These are phyloP conservation scores for Rhodotorula taiwanensis DNA, from an alignment of 768 basidiomycete genomes.

Conservation along the genomic window DNA sequence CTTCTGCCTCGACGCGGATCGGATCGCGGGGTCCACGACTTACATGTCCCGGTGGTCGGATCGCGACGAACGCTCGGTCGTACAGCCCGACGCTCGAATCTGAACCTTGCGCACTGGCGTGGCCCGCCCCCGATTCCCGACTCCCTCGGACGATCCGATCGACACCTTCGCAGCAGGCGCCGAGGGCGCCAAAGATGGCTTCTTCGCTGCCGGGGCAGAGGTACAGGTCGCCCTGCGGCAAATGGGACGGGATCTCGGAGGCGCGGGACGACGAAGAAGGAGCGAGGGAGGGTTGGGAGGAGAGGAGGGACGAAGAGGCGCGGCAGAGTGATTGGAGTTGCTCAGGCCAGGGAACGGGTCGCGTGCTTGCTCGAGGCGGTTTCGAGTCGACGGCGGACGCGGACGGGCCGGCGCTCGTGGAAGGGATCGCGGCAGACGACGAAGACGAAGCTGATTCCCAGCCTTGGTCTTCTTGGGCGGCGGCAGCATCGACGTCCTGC, in stretches of 20 bases:
- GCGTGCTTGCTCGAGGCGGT: no score
- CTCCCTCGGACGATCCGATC: slow-evolving; percentile 52
- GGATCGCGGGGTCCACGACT: no score
- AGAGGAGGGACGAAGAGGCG: slow-evolving; percentile 48
- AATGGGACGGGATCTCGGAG: slow-evolving; percentile 67
- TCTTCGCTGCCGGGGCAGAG: slow-evolving; percentile 68
- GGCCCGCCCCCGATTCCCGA: no score
- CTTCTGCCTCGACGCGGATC: no score
- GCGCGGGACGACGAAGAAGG: slow-evolving; percentile 46
- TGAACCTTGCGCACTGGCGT: not conserved
- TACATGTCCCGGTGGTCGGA: slow-evolving; percentile 68
- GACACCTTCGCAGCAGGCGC: slow-evolving; percentile 80
- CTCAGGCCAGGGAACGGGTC: slow-evolving; percentile 13
- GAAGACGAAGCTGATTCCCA: slow-evolving; percentile 2
- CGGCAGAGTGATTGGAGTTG: slow-evolving; percentile 19
- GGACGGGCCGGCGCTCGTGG: slow-evolving; percentile 51
- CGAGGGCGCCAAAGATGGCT: slow-evolving; percentile 73
- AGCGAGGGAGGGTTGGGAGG: slow-evolving; percentile 39
- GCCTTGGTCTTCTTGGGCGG: not conserved
- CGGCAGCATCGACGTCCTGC: not conserved
- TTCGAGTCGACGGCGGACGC: no score
- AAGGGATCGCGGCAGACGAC: not conserved
- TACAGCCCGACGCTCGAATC: not conserved
- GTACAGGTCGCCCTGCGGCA: slow-evolving; percentile 75
- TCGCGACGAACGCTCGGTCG: slow-evolving; percentile 64